Percentiles rank a stretch among this genome's conserved stretches.
Conservation (phyloP, 1,139 yeast genomes). For the Hyphopichia fennica region DNA sequence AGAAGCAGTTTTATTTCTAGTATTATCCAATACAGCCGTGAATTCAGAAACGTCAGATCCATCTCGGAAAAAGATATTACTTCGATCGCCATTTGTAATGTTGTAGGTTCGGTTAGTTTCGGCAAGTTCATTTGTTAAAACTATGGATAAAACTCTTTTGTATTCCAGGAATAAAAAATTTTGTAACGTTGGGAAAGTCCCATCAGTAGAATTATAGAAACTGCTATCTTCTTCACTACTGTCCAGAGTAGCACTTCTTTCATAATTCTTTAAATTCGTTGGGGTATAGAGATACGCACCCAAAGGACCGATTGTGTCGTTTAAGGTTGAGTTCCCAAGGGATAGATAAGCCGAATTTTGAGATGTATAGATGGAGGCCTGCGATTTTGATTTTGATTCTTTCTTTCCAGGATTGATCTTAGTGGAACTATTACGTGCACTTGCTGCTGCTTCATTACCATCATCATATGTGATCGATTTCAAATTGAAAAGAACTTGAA, state of each 20-base stretch:
- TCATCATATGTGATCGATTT: constrained; percentile 18
- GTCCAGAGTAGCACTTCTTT: not conserved
- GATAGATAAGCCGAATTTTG: constrained; percentile 2
- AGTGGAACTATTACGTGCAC: not conserved
- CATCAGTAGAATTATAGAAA: constrained; percentile 20
- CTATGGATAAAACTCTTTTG: constrained; percentile 41
- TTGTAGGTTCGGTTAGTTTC: constrained; percentile 17
- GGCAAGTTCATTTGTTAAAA: constrained; percentile 27
- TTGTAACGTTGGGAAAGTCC: constrained; percentile 38
- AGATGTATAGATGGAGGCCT: constrained; percentile 1
- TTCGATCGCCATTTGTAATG: constrained; percentile 19
- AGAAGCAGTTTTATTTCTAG: constrained; percentile 7
- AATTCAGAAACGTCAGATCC: constrained; percentile 1
- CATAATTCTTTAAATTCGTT: constrained; percentile 14
- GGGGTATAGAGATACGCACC: constrained; percentile 29
- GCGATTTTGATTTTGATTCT: not conserved
- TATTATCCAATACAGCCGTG: constrained; percentile 10
- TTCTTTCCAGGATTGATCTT: not conserved
- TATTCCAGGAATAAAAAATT: constrained; percentile 42
- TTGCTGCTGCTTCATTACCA: not conserved
- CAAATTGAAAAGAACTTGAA: constrained; percentile 55
- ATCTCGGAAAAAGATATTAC: constrained; percentile 17
- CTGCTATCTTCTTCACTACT: not conserved
- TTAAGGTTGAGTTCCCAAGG: constrained; percentile 23
- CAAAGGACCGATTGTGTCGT: constrained; percentile 21